Conservation (phyloP, 371 early-diverging fungal genomes). For the Mortierella sp. region DNA sequence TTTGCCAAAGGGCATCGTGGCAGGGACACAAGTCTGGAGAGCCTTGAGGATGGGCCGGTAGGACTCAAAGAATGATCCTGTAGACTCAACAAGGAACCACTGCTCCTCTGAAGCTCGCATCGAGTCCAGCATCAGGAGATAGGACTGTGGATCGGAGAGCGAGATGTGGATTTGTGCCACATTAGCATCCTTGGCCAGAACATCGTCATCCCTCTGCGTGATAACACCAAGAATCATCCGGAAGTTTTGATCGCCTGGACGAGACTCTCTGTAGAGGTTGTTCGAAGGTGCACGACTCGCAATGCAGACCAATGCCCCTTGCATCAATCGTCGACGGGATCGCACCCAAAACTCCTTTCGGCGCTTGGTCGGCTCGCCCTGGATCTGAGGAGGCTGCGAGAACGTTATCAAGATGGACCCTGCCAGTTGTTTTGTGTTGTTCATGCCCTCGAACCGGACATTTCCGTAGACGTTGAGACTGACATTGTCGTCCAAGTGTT, state of each 20-base stretch:
- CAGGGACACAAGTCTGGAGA: constrained; percentile 55
- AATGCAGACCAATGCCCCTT: constrained; percentile 61
- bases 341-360: constrained; percentile 56
- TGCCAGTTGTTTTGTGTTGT: constrained; percentile 19
- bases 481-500: constrained; percentile 31
- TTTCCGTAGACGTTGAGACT: constrained; percentile 54
- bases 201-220: constrained; percentile 36
- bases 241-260: constrained; percentile 7
- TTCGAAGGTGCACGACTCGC: constrained; percentile 28
- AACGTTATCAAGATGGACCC: constrained; percentile 48
- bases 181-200: constrained; percentile 30
- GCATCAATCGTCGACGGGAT: constrained; percentile 52
- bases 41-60: constrained; percentile 64
- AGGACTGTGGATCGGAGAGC: constrained; percentile 35
- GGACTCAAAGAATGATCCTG: constrained; percentile 60
- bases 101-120: background rate
- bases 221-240: constrained; percentile 60
- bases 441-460: constrained; percentile 46
- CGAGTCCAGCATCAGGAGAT: constrained; percentile 30
- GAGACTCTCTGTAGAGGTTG: background rate
- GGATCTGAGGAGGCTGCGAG: constrained; percentile 30
- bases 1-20: constrained; percentile 54
- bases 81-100: constrained; percentile 61
- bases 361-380: background rate
- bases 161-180: constrained; percentile 45